A percentile compares a stretch with the other conserved stretches of the same genome.
Evolutionary conservation across 2,329 filamentous ascomycete genomes (phyloP).

Genomic region (Aspergillus pseudoterreus): DNA sequence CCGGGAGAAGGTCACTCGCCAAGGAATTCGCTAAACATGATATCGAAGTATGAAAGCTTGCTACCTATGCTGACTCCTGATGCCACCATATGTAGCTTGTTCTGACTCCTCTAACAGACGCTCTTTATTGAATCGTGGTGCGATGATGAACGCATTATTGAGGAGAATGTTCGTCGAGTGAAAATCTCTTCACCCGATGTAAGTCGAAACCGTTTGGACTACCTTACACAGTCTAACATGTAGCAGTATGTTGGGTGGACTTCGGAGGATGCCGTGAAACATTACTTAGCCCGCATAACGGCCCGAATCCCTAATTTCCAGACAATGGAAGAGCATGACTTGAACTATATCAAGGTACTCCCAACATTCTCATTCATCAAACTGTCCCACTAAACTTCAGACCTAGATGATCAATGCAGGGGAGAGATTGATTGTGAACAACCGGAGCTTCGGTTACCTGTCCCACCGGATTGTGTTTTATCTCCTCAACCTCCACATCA

Average conservation of each 20-base stretch:
- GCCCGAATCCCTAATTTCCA: slow-evolving; percentile 94
- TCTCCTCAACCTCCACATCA: slow-evolving; percentile 95
- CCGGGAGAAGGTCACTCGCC: slow-evolving; percentile 75
- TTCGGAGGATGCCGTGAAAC: slow-evolving; percentile 83
- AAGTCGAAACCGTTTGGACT: slow-evolving; percentile 32
- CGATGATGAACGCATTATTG: slow-evolving; percentile 86
- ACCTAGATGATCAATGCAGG: slow-evolving; percentile 89
- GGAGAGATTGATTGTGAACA: slow-evolving; percentile 90
- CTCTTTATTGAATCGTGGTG: slow-evolving; percentile 96
- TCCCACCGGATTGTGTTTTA: slow-evolving; percentile 98
- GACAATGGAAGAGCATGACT: slow-evolving; percentile 88
- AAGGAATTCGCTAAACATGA: slow-evolving; percentile 98
- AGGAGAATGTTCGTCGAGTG: slow-evolving; percentile 93
- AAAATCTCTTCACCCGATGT: slow-evolving; percentile 97
- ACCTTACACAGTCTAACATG: slow-evolving; percentile 9
- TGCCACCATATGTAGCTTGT: neutral
- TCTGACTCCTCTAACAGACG: slow-evolving; percentile 54
- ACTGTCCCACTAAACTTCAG: no score
- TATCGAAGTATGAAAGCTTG: slow-evolving; percentile 64
- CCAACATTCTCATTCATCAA: no score
- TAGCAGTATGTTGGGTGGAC: slow-evolving; percentile 81
- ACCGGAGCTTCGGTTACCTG: slow-evolving; percentile 92
- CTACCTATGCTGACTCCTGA: neutral
- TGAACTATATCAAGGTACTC: slow-evolving; percentile 83
- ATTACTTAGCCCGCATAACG: slow-evolving; percentile 86